Evolutionary conservation across 2,329 filamentous ascomycete genomes (phyloP), one percentile per base, ranked within the genome.

Genomic region (Xylaria digitata): DNA sequence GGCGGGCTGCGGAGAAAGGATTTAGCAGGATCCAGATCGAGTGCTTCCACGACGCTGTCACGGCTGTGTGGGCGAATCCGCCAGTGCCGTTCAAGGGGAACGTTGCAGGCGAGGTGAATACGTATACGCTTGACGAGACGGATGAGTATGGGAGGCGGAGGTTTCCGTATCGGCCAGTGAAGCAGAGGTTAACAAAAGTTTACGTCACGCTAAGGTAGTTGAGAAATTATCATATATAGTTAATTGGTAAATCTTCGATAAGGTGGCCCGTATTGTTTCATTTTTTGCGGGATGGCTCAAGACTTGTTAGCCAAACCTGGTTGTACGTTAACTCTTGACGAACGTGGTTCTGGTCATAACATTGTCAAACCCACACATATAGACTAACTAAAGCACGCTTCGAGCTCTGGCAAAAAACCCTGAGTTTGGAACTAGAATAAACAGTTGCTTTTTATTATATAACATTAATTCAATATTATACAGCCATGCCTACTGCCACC

Each of bases 31-130:
- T 69, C 42, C 54, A 45, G 45, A 67, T 69, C 55, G 59, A 66
- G 53, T 66, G 63, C 64, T 60, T 67, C 54, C 67, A 69, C 50
- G 63, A 66, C 23, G 63, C 60, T 43, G 67, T 69, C 42, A 67
- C 63, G 43, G 53, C 55, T 11, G 67, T 69, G 2, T 69, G 67
- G 64, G 21, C 64, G 64, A 58, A 67, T 13, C 67, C 67, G 50
- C 67, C 67, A 1, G 15, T 26, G 52, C 67, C 67, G 55, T 69
- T 67, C 17, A 45, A 23, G 30, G 64, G 63, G 1, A 9, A 40
- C 6, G 54, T 69, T 3, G 64, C 45, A 1, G 43, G 64, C 9
- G 59, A 67, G 60, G 56, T 67, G 23, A 32, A 69, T 21, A 61
- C 64, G 40, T 63, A 61, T 30, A 23, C 55, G 37, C 60, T 69